Evolutionary conservation across 2,329 filamentous ascomycete genomes (phyloP).

Genomic region (Phyllosticta citriasiana): DNA sequence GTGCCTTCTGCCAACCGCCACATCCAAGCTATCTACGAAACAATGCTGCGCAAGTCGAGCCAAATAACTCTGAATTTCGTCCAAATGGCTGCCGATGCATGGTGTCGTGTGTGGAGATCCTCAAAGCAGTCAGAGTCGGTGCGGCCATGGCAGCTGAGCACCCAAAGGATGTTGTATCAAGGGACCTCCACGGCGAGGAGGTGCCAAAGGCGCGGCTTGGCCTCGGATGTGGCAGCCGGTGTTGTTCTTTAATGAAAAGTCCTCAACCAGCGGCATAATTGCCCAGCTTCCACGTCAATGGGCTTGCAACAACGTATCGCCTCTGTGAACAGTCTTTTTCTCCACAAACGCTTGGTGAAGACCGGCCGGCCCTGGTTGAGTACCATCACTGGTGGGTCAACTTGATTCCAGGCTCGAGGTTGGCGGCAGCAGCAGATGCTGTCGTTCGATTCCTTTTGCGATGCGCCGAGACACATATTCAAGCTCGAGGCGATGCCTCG

Average conservation of each 20-base stretch:
- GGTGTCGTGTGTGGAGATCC: neutral
- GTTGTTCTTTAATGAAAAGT: neutral
- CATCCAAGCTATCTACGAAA: slow-evolving; percentile 23
- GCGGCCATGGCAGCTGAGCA: neutral
- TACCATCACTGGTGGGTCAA: neutral
- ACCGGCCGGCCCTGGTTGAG: neutral
- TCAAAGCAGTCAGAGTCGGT: neutral
- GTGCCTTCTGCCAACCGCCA: neutral
- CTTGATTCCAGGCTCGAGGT: neutral
- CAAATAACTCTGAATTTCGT: neutral
- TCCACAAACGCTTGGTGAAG: neutral
- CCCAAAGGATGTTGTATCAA: neutral
- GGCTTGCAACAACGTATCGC: neutral
- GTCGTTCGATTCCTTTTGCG: neutral
- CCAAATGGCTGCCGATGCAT: neutral
- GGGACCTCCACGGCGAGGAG: neutral
- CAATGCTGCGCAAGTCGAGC: neutral
- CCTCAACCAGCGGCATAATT: too few species aligned
- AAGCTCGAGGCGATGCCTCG: neutral
- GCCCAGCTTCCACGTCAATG: neutral
- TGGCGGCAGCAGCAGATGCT: neutral
- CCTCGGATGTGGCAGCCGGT: neutral
- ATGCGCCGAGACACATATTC: neutral
- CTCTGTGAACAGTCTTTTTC: neutral
- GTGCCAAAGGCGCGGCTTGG: neutral